Percentiles rank a stretch among this genome's conserved stretches.
Conservation (phyloP, 179 eudicot genomes). For the Actinidia chinensis region DNA sequence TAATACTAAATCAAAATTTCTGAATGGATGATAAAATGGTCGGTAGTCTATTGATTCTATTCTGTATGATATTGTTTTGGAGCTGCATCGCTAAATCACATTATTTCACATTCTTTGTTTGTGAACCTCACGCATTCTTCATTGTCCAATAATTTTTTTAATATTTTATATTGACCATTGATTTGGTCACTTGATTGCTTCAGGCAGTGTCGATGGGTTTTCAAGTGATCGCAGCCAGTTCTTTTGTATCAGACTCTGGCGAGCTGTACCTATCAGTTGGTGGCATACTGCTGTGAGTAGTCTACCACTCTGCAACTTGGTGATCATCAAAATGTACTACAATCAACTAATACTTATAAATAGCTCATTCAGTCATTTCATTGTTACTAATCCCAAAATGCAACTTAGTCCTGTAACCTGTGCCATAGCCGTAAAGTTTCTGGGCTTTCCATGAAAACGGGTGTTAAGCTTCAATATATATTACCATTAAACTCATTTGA, state of each 20-base stretch:
- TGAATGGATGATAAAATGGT: no score
- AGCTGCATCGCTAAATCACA: not conserved
- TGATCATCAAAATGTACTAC: slow-evolving; percentile 5
- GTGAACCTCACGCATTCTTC: not conserved
- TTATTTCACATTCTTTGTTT: not conserved
- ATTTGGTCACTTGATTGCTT: slow-evolving; percentile 21
- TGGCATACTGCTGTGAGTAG: slow-evolving; percentile 77
- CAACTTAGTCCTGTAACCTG: not conserved
- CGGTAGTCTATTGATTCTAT: no score
- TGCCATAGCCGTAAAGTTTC: not conserved
- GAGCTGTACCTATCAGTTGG: slow-evolving; percentile 78
- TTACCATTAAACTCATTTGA: no score
- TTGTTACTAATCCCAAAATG: not conserved
- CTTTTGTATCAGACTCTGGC: slow-evolving; percentile 41
- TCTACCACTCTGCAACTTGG: slow-evolving; percentile 10
- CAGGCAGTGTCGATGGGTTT: slow-evolving; percentile 73
- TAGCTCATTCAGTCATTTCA: not conserved
- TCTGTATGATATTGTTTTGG: not conserved
- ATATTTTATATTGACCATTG: slow-evolving; percentile 20
- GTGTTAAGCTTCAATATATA: no score
- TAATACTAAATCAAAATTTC: no score
- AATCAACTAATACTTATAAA: not conserved
- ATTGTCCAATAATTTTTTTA: not conserved
- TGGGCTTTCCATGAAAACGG: not conserved
- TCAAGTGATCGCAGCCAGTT: slow-evolving; percentile 65